Conservation (phyloP, 2,329 filamentous ascomycete species). For the Plenodomus tracheiphilus region DNA sequence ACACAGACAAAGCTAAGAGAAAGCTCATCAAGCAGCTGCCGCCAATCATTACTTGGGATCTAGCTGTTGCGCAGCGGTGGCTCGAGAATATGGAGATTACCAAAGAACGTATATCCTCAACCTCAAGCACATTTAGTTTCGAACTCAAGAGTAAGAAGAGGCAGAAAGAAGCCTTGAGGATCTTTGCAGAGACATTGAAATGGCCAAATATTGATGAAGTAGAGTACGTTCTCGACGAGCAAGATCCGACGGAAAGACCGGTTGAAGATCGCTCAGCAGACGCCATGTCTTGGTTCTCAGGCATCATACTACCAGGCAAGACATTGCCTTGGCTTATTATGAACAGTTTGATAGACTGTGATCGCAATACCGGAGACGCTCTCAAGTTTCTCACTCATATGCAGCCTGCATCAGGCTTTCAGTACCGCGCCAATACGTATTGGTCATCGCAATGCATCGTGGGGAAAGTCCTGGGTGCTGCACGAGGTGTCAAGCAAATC, state of each 20-base stretch:
- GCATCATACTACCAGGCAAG: conserved; percentile 70
- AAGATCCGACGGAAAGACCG: conserved; percentile 52
- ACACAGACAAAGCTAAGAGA: conserved; percentile 66
- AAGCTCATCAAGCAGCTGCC: conserved; percentile 68
- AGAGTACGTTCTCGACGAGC: conserved; percentile 63
- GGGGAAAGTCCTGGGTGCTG: conserved; percentile 69
- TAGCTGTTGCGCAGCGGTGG: conserved; percentile 75
- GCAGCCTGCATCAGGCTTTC: conserved; percentile 71
- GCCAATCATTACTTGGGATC: conserved; percentile 70
- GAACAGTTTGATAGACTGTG: conserved; percentile 76
- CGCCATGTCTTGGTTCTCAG: conserved; percentile 77
- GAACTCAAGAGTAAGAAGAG: conserved; percentile 67
- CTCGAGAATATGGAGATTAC: conserved; percentile 70
- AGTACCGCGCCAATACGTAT: conserved; percentile 77
- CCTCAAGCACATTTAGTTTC: conserved; percentile 57
- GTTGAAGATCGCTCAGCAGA: conserved; percentile 68
- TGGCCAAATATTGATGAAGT: conserved; percentile 74
- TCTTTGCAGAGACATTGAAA: conserved; percentile 72
- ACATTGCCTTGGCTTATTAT: conserved; percentile 75
- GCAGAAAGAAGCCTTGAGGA: conserved; percentile 69
- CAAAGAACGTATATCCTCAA: conserved; percentile 54
- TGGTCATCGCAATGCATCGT: conserved; percentile 74
- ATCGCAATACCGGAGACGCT: conserved; percentile 67
- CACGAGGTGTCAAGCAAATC: conserved; percentile 69
- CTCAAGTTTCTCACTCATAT: conserved; percentile 70